Evolutionary conservation across 2,329 filamentous ascomycete genomes (phyloP).

Genomic region (Dactylellina parvicollis): DNA sequence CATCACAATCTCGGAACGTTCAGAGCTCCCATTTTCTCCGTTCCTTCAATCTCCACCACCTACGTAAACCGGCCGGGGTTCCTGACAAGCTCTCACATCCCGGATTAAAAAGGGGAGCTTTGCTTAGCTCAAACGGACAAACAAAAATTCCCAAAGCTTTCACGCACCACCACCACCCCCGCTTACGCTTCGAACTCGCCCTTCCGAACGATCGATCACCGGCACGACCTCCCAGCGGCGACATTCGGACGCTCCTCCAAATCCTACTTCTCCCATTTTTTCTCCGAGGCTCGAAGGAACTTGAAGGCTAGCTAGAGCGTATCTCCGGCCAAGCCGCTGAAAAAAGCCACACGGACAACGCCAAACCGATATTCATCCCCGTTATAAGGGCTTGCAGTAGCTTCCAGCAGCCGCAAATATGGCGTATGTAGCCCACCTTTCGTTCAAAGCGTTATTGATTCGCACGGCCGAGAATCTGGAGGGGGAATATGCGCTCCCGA

Average conservation of each 20-base stretch:
- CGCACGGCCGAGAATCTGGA: background rate
- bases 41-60: background rate
- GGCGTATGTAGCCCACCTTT: conserved; percentile 37
- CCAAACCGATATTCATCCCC: background rate
- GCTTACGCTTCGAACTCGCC: conserved; percentile 27
- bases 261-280: background rate
- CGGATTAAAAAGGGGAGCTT: conserved; percentile 28
- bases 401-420: conserved; percentile 42
- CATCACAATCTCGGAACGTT: background rate
- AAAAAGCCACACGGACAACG: conserved; percentile 7
- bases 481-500: background rate
- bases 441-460: background rate
- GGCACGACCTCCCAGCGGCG: background rate
- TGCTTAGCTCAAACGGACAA: conserved; percentile 26
- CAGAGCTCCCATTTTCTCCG: conserved; percentile 1
- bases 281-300: background rate
- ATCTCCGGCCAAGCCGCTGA: conserved; percentile 12
- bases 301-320: background rate
- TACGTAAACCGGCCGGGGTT: background rate
- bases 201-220: conserved; percentile 14
- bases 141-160: conserved; percentile 38
- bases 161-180: conserved; percentile 41
- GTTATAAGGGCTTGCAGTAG: conserved; percentile 23
- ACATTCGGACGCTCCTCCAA: background rate
- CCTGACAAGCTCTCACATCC: conserved; percentile 1